Base-by-base conservation (phyloP, 2,329 filamentous ascomycete species). In the Westerdykella ornata region DNA sequence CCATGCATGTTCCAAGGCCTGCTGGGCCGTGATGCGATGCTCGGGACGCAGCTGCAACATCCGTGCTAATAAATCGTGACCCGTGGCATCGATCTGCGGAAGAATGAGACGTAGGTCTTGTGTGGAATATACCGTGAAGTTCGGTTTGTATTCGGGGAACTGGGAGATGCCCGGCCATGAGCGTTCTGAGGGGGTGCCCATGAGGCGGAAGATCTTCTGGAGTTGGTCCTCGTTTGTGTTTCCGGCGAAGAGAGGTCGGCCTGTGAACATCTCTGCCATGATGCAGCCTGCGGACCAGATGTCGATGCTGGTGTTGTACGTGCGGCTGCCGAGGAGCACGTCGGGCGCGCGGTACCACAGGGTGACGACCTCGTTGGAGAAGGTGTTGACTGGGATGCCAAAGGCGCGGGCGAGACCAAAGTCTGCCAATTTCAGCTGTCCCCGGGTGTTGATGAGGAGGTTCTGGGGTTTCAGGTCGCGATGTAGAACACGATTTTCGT, bases 191-290 rank as follows among this genome's bases (percentile, higher is more conserved):
- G 92, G 92, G 0, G 92, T 98, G 47, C 92, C 92, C 92, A 98
- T 98, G 46, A 98, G 83, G 45, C 92, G 81, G 77, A 98, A 98
- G 67, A 98, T 98, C 65, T 94, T 88, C 49, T 94, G 78, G 38
- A 97, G 82, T 67, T 98, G 92, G 63, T 98, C 92, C 67, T 98
- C 92, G 65, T 98, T 98, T 29, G 92, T 96, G 1, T 92, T 98
- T 44, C 92, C 92, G 0, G 92, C 92, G 71, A 98, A 98, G 5
- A 98, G 77, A 0, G 92, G 92, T 14, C 92, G 80, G 3, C 92
- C 92, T 0, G 90, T 96, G 68, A 94, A 97, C 88, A 98, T 96
- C 70, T 98, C 92, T 8, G 92, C 92, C 92, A 98, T 97, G 73
- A 98, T 98, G 68, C 92, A 98, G 42, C 92, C 92, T 5, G 92